Base-by-base conservation (phyloP, 495 filamentous ascomycete genomes). In the Penicillium coprophilum region DNA sequence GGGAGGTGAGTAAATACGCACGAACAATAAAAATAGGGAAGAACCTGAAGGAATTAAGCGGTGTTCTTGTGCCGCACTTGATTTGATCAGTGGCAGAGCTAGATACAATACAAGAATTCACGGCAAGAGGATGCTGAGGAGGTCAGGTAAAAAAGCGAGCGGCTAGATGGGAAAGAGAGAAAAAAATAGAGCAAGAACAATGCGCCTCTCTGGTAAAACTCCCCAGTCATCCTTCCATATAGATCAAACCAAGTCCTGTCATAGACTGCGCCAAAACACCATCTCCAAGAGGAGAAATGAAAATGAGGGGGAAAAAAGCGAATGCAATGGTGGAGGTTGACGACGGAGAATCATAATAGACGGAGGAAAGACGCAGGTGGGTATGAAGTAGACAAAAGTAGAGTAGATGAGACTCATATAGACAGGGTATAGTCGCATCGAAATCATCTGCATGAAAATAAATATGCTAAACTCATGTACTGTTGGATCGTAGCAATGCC, bases 401-500 rank as follows among this genome's bases (percentile, higher is more conserved):
- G 39, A 64, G 23, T 27, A 45, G 39, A 53, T 58, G 58, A 48
- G 55, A 59, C 55, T 60, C 64, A 62, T 69, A 69, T 69, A 55
- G 66, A 69, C 66, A 69, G 66, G 66, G 64, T 67, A 69, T 69
- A 64, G 64, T 62, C 31, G 54, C 56, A 53, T 54, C 61, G 46
- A 58, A 57, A 62, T 53, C 61, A 62, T 58, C 53, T 66, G 57
- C 63, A 54, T 50, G 59, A 40, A 59, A 60, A 48, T 41, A 59
- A 64, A 62, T 59, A 39, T 50, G 52, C 60, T 63, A 24, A 47
- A 51, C 34, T 57, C 62, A 76, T 56, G 70, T 74, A 61, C 73
- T 74, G 57, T 76, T 76, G 32, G 71, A 74, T 58, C 73, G 73
- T 50, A 76, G 52, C 52, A 76, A 50, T 53, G 69, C 60, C 71